These are phyloP conservation scores for Cytidiella melzeri DNA, from an alignment of 768 basidiomycete species.

Conservation along the genomic window DNA sequence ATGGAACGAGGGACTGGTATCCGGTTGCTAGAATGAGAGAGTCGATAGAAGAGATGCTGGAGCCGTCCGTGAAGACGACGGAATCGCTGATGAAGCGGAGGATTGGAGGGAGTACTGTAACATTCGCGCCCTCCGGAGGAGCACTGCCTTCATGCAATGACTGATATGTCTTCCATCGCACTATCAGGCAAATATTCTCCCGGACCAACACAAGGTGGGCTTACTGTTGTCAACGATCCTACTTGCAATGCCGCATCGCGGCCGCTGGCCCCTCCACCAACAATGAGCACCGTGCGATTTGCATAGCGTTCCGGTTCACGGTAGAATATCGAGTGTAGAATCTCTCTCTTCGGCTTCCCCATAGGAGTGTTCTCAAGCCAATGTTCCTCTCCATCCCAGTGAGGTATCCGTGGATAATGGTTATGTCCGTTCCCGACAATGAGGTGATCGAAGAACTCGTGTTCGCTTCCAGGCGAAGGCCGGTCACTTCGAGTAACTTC, in stretches of 20 bases:
- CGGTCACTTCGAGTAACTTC: conserved; percentile 22
- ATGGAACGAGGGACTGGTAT: conserved; percentile 47
- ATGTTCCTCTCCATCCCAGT: conserved; percentile 40
- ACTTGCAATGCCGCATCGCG: conserved; percentile 43
- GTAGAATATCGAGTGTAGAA: conserved; percentile 50
- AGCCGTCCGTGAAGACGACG: conserved; percentile 44
- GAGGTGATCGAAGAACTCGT: conserved; percentile 41
- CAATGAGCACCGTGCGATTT: conserved; percentile 41
- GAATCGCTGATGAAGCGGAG: conserved; percentile 39
- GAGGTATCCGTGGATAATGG: conserved; percentile 41
- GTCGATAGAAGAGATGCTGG: conserved; percentile 34
- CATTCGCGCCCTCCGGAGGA: conserved; percentile 18
- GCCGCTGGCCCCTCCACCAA: conserved; percentile 42
- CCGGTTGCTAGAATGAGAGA: conserved; percentile 49
- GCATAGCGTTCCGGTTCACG: conserved; percentile 39
- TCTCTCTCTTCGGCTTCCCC: conserved; percentile 27
- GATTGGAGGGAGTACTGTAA: conserved; percentile 35
- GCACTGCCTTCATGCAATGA: conserved; percentile 24
- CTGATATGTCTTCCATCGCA: conserved; percentile 34
- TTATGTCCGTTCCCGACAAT: conserved; percentile 53
- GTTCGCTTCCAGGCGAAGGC: background rate
- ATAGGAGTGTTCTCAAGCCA: conserved; percentile 35
- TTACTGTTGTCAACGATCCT: conserved; percentile 36
- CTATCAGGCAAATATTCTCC: background rate
- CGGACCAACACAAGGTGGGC: background rate